Percentiles rank a stretch among this genome's conserved stretches.
These are phyloP conservation scores for Arthrobotrys iridis DNA, from an alignment of 2,329 filamentous ascomycete species.

Conservation along the genomic window DNA sequence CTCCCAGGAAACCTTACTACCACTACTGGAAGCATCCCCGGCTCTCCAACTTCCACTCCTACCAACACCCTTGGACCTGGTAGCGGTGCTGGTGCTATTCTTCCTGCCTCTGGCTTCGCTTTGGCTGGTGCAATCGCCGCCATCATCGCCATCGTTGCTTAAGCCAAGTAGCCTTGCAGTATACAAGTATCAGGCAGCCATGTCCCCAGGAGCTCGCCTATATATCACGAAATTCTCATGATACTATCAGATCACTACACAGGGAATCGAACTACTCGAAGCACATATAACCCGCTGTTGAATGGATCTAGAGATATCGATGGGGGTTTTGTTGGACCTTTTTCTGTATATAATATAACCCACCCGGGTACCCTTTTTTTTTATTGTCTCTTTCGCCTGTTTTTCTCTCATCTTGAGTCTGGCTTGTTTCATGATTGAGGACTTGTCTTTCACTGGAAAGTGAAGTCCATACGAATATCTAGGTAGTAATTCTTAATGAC, in stretches of 20 bases:
- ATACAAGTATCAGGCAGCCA: background rate
- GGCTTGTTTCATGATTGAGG: slow-evolving; percentile 4
- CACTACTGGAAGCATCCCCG: slow-evolving; percentile 32
- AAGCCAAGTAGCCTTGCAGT: too few relatives aligned
- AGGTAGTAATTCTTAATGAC: slow-evolving; percentile 36
- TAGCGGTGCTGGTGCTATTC: slow-evolving; percentile 24
- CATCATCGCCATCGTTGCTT: slow-evolving; percentile 40
- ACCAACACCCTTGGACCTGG: slow-evolving; percentile 14
- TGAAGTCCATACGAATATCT: slow-evolving; percentile 17
- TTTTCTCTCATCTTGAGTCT: slow-evolving; percentile 14
- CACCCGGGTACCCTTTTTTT: too few relatives aligned
- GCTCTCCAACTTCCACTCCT: slow-evolving; percentile 29
- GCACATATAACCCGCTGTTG: background rate
- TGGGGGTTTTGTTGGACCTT: background rate
- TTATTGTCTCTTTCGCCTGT: background rate
- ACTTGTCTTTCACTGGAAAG: background rate
- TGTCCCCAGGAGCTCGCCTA: background rate
- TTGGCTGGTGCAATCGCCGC: slow-evolving; percentile 44
- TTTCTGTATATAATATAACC: slow-evolving; percentile 19
- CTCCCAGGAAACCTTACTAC: background rate
- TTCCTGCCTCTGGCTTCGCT: slow-evolving; percentile 41
- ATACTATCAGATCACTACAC: slow-evolving; percentile 1
- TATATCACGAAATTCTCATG: background rate
- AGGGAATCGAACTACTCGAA: background rate
- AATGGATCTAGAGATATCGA: slow-evolving; percentile 4